Conservation (phyloP, 2,329 filamentous ascomycete species). For the Herpotrichia juniperi region DNA sequence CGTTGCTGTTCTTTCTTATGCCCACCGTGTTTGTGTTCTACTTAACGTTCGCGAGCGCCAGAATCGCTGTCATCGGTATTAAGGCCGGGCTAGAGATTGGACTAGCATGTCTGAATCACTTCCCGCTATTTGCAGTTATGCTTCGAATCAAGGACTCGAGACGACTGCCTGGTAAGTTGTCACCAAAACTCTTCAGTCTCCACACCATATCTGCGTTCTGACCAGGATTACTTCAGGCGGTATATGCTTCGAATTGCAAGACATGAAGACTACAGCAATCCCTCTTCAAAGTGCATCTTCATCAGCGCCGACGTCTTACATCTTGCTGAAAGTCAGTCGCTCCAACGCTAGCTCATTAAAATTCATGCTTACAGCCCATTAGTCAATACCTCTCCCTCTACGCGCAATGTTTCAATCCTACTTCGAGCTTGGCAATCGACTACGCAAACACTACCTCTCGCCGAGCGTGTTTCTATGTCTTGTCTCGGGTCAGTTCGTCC, state of each 20-base stretch:
- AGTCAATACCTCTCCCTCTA: constrained; percentile 84
- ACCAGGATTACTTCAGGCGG: constrained; percentile 58
- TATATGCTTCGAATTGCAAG: constrained; percentile 87
- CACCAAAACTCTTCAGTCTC: constrained; percentile 1
- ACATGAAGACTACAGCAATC: constrained; percentile 60
- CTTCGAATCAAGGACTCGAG: constrained; percentile 89
- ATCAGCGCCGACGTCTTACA: constrained; percentile 74
- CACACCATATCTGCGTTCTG: neutral
- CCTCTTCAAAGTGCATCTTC: constrained; percentile 43
- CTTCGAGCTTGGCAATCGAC: constrained; percentile 89
- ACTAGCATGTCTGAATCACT: constrained; percentile 94
- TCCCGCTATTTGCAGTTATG: constrained; percentile 97
- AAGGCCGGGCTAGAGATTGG: constrained; percentile 92
- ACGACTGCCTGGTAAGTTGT: constrained; percentile 74
- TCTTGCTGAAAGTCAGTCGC: constrained; percentile 76
- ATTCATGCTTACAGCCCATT: neutral
- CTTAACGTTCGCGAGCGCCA: constrained; percentile 89
- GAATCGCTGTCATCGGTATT: constrained; percentile 92
- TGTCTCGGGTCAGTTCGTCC: constrained; percentile 88
- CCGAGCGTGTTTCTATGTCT: constrained; percentile 87
- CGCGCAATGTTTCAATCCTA: constrained; percentile 98
- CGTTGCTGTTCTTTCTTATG: constrained; percentile 89
- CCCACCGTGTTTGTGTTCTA: constrained; percentile 98
- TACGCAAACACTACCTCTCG: constrained; percentile 93
- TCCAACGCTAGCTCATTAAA: constrained; percentile 6